A percentile compares a stretch with the other conserved stretches of the same genome.
Conservation (phyloP, 441 rosid genomes). For the Adansonia rubrostipa region DNA sequence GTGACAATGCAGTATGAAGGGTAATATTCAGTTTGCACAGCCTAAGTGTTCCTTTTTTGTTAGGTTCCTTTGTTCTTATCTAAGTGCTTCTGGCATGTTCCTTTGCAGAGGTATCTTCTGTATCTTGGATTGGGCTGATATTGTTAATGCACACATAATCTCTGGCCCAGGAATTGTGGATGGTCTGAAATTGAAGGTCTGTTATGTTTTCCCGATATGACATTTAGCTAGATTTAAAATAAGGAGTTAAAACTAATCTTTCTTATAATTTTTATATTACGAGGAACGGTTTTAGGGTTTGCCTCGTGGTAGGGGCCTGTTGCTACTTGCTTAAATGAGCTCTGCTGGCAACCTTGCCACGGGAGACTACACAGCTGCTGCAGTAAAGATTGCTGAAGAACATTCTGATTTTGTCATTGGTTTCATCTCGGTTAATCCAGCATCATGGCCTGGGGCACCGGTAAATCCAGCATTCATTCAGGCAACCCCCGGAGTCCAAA, state of each 20-base stretch:
- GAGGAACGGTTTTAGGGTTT: slow-evolving; percentile 58
- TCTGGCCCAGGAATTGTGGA: slow-evolving; percentile 93
- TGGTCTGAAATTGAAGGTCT: slow-evolving; percentile 87
- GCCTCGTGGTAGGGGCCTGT: slow-evolving; percentile 86
- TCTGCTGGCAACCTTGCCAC: slow-evolving; percentile 95
- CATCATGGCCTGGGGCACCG: slow-evolving; percentile 82
- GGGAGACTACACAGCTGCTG: slow-evolving; percentile 92
- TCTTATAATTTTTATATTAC: slow-evolving; percentile 14
- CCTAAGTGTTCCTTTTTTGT: neutral
- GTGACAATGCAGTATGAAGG: slow-evolving; percentile 98
- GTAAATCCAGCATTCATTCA: slow-evolving; percentile 82
- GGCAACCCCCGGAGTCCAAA: slow-evolving; percentile 95
- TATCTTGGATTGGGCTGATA: slow-evolving; percentile 94
- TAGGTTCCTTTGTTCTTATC: neutral
- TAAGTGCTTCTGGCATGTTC: slow-evolving; percentile 22
- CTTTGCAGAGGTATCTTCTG: slow-evolving; percentile 70
- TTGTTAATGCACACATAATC: slow-evolving; percentile 78
- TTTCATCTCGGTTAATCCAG: slow-evolving; percentile 93
- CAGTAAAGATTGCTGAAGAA: slow-evolving; percentile 85
- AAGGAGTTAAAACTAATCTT: neutral
- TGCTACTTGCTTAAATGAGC: slow-evolving; percentile 97
- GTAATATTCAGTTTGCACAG: slow-evolving; percentile 35
- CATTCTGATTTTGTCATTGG: slow-evolving; percentile 94
- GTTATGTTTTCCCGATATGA: neutral
- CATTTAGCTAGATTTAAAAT: neutral